Evolutionary conservation across 768 basidiomycete species (phyloP).

Genomic region (Mycena rosella): DNA sequence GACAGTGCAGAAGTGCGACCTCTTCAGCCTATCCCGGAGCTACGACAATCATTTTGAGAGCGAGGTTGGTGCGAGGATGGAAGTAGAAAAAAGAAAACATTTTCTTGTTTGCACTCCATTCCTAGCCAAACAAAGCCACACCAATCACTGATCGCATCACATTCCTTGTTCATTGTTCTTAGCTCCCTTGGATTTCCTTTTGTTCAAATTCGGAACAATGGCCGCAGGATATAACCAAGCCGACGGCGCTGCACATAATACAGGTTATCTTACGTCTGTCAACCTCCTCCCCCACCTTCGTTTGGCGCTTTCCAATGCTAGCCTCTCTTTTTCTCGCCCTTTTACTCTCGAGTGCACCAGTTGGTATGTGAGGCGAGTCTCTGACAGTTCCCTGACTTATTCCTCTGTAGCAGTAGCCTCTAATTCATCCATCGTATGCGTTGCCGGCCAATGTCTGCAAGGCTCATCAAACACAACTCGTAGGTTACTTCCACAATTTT

Average conservation of each 20-base stretch:
- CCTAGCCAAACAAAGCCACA: background rate
- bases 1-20: too few relatives aligned
- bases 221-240: background rate
- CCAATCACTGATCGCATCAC: too few relatives aligned
- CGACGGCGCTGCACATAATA: constrained; percentile 15
- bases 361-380: constrained; percentile 47
- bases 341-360: constrained; percentile 48
- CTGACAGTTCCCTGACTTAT: background rate
- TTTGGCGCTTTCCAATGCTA: constrained; percentile 46
- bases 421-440: constrained; percentile 72
- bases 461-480: constrained; percentile 82
- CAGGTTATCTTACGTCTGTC: constrained; percentile 17
- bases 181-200: background rate
- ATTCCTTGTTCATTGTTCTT: background rate
- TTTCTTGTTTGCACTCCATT: background rate
- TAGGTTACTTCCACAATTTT: constrained; percentile 40
- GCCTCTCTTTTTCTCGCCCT: constrained; percentile 49
- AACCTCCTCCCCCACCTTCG: constrained; percentile 28
- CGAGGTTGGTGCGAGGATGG: too few relatives aligned
- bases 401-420: constrained; percentile 10
- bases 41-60: too few relatives aligned
- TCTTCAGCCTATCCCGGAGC: too few relatives aligned
- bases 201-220: constrained; percentile 1
- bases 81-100: too few relatives aligned
- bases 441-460: constrained; percentile 91